Evolutionary conservation across 768 basidiomycete species (phyloP).

Genomic region (Kockovaella imperatae): DNA sequence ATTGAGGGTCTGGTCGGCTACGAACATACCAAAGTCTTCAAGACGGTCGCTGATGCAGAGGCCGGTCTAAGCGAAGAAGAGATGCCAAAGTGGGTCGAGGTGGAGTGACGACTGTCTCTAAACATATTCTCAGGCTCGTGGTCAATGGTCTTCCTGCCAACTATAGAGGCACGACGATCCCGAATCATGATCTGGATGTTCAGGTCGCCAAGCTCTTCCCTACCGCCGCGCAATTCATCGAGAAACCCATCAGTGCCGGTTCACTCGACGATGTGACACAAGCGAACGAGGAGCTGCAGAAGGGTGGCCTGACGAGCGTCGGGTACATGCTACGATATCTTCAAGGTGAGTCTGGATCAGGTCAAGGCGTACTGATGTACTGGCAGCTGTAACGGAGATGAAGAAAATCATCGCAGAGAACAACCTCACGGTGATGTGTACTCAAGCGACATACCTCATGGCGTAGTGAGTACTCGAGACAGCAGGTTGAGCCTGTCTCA

Average conservation of each 20-base stretch:
- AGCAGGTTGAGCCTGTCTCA: background rate
- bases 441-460: slow-evolving; percentile 71
- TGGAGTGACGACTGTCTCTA: slow-evolving; percentile 50
- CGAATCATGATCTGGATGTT: slow-evolving; percentile 71
- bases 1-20: slow-evolving; percentile 86
- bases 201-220: slow-evolving; percentile 79
- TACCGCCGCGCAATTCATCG: slow-evolving; percentile 76
- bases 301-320: slow-evolving; percentile 48
- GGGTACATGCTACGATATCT: slow-evolving; percentile 73
- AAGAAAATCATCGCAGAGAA: slow-evolving; percentile 88
- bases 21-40: slow-evolving; percentile 54
- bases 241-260: slow-evolving; percentile 75
- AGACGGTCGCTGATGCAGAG: slow-evolving; percentile 14
- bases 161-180: slow-evolving; percentile 65
- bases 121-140: slow-evolving; percentile 50
- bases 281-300: slow-evolving; percentile 9
- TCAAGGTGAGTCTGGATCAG: slow-evolving; percentile 50
- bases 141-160: slow-evolving; percentile 65
- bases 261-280: slow-evolving; percentile 16
- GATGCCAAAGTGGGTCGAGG: slow-evolving; percentile 14
- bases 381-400: slow-evolving; percentile 79
- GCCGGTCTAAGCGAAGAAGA: slow-evolving; percentile 6
- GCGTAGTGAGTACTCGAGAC: slow-evolving; percentile 15
- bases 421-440: slow-evolving; percentile 84
- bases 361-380: background rate